Conservation (phyloP, 1,284 basidiomycete genomes). For the Tranzscheliella williamsii region DNA sequence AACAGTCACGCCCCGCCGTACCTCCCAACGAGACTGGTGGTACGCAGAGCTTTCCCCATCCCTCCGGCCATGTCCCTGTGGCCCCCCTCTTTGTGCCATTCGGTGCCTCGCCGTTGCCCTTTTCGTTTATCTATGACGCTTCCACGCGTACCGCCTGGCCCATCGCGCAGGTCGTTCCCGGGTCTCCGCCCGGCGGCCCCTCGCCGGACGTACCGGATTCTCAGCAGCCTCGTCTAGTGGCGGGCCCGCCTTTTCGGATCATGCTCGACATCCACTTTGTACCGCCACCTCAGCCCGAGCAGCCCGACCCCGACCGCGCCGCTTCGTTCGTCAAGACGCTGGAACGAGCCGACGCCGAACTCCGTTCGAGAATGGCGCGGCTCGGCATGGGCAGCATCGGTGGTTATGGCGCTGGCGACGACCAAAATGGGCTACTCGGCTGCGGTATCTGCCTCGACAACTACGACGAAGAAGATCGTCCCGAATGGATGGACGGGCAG, state of each 20-base stretch:
- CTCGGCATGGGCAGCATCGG: conserved; percentile 53
- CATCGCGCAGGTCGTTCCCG: conserved; percentile 32
- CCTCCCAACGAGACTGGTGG: too few relatives aligned
- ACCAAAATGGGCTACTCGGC: conserved; percentile 30
- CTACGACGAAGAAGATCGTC: conserved; percentile 49
- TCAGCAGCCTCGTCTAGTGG: conserved; percentile 32
- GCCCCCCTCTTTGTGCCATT: conserved; percentile 50
- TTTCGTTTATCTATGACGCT: conserved; percentile 52
- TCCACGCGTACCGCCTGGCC: conserved; percentile 47
- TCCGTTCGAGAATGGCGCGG: conserved; percentile 53
- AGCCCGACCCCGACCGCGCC: conserved; percentile 38
- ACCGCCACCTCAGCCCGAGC: conserved; percentile 22
- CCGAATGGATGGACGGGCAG: conserved; percentile 48
- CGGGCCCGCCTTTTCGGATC: conserved; percentile 50
- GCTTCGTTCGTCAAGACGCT: conserved; percentile 41
- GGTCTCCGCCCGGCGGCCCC: conserved; percentile 19
- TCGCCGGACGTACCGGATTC: conserved; percentile 19
- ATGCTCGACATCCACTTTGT: conserved; percentile 38
- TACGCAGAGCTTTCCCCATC: conserved; percentile 8
- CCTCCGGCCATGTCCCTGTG: conserved; percentile 33
- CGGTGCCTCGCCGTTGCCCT: conserved; percentile 47
- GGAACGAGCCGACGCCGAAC: conserved; percentile 54
- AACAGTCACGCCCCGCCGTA: too few relatives aligned
- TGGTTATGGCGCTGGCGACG: conserved; percentile 13
- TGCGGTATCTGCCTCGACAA: conserved; percentile 55